phyloP scores from a whole-genome alignment of 331 rosid species.

The Malus hybrid region DNA sequence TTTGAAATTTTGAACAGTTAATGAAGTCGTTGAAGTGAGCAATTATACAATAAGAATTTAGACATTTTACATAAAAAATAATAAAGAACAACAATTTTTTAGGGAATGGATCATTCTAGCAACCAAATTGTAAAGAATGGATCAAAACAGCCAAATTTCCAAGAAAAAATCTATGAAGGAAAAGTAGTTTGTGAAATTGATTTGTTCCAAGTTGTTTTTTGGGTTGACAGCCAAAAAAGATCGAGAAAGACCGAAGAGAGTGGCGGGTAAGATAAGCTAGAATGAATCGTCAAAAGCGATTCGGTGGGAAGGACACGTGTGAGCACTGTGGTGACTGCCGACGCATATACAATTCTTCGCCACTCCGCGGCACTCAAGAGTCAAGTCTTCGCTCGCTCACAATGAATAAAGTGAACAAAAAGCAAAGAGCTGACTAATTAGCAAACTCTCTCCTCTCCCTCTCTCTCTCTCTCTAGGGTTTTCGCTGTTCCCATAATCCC shows the following conservation, averaged over 20 bases:
- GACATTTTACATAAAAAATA: too few species aligned
- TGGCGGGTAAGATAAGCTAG: neutral
- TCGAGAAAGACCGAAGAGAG: neutral
- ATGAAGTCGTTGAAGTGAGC: too few species aligned
- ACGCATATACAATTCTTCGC: neutral
- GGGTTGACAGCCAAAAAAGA: neutral
- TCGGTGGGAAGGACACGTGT: neutral
- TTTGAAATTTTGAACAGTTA: too few species aligned
- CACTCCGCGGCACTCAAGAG: neutral
- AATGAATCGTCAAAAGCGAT: neutral
- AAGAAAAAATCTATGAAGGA: too few species aligned
- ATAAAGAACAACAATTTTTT: too few species aligned
- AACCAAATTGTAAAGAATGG: too few species aligned
- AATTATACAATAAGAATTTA: too few species aligned
- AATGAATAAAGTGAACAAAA: neutral
- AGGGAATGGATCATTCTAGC: too few species aligned
- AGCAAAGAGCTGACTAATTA: neutral
- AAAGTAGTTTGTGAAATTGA: too few species aligned
- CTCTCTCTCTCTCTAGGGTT: slow-evolving; percentile 37
- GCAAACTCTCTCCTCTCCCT: neutral
- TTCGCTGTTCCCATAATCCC: neutral
- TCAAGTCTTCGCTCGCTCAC: neutral
- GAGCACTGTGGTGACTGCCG: neutral
- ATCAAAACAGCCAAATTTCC: too few species aligned
- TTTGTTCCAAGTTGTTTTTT: neutral